Evolutionary conservation across 2,329 filamentous ascomycete species (phyloP).

Genomic region (Tympanopsis confertula): DNA sequence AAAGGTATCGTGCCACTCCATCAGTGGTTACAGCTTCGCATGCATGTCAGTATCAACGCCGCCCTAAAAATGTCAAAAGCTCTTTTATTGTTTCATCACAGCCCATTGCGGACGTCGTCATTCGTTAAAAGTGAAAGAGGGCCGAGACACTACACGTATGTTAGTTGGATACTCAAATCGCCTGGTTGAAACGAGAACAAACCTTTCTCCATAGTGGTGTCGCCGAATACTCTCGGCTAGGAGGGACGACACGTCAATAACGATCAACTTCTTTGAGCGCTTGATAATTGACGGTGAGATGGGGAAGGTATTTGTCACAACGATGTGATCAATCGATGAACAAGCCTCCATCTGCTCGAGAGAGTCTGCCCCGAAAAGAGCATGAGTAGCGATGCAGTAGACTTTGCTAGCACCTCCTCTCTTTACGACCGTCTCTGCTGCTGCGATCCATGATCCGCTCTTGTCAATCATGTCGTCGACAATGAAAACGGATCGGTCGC

Average conservation of each 20-base stretch:
- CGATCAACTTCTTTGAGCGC: slow-evolving; percentile 69
- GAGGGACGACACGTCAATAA: slow-evolving; percentile 79
- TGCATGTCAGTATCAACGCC: no score
- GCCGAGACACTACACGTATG: slow-evolving; percentile 26
- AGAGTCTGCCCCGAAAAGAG: slow-evolving; percentile 81
- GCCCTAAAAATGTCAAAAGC: background rate
- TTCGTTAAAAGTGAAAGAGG: slow-evolving; percentile 26
- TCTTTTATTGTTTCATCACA: background rate
- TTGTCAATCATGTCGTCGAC: slow-evolving; percentile 99
- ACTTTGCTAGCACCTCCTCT: slow-evolving; percentile 83
- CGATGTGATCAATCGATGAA: slow-evolving; percentile 83
- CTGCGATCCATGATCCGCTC: slow-evolving; percentile 90
- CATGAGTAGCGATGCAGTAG: slow-evolving; percentile 95
- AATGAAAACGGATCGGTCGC: slow-evolving; percentile 77
- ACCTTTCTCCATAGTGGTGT: slow-evolving; percentile 79
- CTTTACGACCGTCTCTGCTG: slow-evolving; percentile 92
- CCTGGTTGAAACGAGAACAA: background rate
- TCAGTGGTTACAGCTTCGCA: no score
- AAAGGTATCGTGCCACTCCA: no score
- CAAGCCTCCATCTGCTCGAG: slow-evolving; percentile 83
- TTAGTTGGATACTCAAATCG: background rate
- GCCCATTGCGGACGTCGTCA: slow-evolving; percentile 7
- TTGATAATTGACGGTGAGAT: slow-evolving; percentile 65
- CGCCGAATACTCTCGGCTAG: slow-evolving; percentile 85
- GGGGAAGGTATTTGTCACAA: slow-evolving; percentile 95